Percentiles rank a stretch among this genome's conserved stretches.
Evolutionary conservation across 2,329 filamentous ascomycete genomes (phyloP).

Genomic region (Xylariaceae sp.): DNA sequence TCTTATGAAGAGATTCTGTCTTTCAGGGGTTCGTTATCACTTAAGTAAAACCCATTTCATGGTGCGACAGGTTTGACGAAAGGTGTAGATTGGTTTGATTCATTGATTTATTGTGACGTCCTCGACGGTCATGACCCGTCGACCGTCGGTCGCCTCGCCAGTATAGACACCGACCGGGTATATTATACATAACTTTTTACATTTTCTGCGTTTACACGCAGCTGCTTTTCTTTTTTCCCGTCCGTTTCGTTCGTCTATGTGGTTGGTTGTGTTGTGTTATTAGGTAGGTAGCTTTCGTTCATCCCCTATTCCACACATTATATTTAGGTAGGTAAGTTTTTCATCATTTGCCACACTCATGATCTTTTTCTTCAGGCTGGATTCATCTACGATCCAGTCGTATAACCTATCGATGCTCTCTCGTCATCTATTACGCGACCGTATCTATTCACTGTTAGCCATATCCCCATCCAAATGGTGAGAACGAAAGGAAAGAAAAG

Average conservation of each 20-base stretch:
- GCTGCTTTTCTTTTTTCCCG: too few species aligned
- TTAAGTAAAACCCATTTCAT: too few species aligned
- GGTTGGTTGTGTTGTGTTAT: too few species aligned
- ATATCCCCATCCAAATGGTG: not conserved
- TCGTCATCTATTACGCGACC: slow-evolving; percentile 25
- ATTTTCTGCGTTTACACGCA: too few species aligned
- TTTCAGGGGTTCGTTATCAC: not conserved
- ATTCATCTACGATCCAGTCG: not conserved
- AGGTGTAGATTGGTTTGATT: too few species aligned
- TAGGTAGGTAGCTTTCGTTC: too few species aligned
- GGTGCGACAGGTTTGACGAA: too few species aligned
- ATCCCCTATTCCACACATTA: not conserved
- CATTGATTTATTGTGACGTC: too few species aligned
- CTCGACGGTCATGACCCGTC: not conserved
- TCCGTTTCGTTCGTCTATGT: too few species aligned
- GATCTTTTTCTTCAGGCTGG: not conserved
- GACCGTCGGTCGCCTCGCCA: not conserved
- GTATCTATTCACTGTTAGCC: slow-evolving; percentile 14
- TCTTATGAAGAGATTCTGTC: not conserved
- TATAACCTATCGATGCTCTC: slow-evolving; percentile 21
- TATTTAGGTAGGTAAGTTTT: not conserved
- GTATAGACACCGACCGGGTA: too few species aligned
- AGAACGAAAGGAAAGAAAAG: not conserved
- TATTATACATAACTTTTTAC: not conserved
- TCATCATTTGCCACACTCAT: not conserved